A percentile compares a stretch with the other conserved stretches of the same genome.
These are phyloP conservation scores for Tephrocybe rancida DNA, from an alignment of 768 basidiomycete genomes.

Conservation along the genomic window DNA sequence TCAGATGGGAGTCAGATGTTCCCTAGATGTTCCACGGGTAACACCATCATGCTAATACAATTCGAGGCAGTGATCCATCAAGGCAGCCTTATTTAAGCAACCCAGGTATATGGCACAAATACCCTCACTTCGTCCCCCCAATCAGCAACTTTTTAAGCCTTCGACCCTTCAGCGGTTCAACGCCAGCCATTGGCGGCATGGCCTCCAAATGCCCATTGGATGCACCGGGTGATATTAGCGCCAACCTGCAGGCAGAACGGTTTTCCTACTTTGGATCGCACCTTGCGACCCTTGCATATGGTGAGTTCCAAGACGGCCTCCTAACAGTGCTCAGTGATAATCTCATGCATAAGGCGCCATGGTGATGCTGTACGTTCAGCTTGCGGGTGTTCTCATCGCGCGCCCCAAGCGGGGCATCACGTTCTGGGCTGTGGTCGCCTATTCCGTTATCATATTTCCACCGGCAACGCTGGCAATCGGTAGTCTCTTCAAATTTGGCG, in stretches of 20 bases:
- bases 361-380: slow-evolving; percentile 40
- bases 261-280: slow-evolving; percentile 36
- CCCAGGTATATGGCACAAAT: too few relatives aligned
- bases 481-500: slow-evolving; percentile 32
- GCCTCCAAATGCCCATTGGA: too few relatives aligned
- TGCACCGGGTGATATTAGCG: too few relatives aligned
- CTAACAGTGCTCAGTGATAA: not conserved
- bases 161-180: too few relatives aligned
- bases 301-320: slow-evolving; percentile 19
- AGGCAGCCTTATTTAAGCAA: too few relatives aligned
- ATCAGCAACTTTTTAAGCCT: too few relatives aligned
- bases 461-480: slow-evolving; percentile 32
- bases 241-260: slow-evolving; percentile 18
- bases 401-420: slow-evolving; percentile 35
- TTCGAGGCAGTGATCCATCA: too few relatives aligned
- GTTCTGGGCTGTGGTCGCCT: slow-evolving; percentile 36
- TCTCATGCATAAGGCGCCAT: slow-evolving; percentile 39
- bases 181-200: too few relatives aligned
- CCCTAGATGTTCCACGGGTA: too few relatives aligned
- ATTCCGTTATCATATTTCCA: slow-evolving; percentile 32
- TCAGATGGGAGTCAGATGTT: too few relatives aligned
- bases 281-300: slow-evolving; percentile 35
- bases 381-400: slow-evolving; percentile 33
- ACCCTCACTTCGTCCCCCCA: too few relatives aligned
- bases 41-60: too few relatives aligned